These are phyloP conservation scores for Babesia caballi DNA, from an alignment of 169 alveolate genomes.

Conservation along the genomic window DNA sequence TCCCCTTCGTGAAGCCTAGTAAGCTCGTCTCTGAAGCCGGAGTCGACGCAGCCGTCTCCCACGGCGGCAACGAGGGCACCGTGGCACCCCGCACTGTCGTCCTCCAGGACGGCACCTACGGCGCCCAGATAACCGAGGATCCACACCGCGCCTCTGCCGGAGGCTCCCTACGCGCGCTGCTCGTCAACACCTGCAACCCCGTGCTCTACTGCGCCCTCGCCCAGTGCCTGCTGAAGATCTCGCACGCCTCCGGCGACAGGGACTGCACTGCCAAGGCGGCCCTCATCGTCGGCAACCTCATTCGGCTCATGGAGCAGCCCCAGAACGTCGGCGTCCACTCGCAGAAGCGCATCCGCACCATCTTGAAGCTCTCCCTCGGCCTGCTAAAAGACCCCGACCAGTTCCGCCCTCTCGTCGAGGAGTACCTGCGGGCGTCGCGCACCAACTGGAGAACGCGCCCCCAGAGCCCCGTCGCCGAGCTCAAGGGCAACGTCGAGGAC, in stretches of 20 bases:
- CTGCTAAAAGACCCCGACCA: constrained; percentile 27
- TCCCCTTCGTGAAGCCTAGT: constrained; percentile 67
- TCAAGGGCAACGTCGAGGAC: constrained; percentile 16
- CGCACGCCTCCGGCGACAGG: constrained; percentile 30
- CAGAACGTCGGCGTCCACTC: constrained; percentile 13
- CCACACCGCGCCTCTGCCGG: not conserved
- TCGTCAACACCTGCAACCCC: constrained; percentile 41
- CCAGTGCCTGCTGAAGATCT: constrained; percentile 44
- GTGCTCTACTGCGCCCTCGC: constrained; percentile 61
- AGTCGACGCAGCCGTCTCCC: not conserved
- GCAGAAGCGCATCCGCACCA: constrained; percentile 22
- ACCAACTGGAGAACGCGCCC: not conserved
- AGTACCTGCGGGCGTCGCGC: constrained; percentile 16
- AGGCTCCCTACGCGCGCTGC: not conserved
- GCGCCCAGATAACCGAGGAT: constrained; percentile 80
- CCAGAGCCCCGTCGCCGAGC: not conserved
- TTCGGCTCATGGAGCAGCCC: constrained; percentile 9
- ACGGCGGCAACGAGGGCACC: not conserved
- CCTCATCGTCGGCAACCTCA: constrained; percentile 31
- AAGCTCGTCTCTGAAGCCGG: constrained; percentile 37
- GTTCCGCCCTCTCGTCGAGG: constrained; percentile 16
- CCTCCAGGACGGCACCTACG: constrained; percentile 95
- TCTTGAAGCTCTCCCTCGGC: constrained; percentile 37
- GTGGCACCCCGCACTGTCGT: constrained; percentile 84
- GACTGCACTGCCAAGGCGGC: constrained; percentile 26